Conservation (phyloP, 2,329 filamentous ascomycete species). For the Myriosclerotinia curreyana region DNA sequence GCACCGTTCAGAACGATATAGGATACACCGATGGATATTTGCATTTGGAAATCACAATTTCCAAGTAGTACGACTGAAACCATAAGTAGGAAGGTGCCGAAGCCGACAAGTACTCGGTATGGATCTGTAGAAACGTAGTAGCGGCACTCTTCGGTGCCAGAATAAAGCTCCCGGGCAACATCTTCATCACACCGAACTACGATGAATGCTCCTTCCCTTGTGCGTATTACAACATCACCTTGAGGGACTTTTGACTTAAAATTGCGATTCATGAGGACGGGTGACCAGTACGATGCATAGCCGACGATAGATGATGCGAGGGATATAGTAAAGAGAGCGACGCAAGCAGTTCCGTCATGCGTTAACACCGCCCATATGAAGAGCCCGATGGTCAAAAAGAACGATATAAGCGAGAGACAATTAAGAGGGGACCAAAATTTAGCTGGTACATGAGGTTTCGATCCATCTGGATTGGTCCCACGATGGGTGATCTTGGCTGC, state of each 20-base stretch:
- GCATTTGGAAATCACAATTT: slow-evolving; percentile 59
- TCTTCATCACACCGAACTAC: slow-evolving; percentile 57
- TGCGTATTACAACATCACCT: slow-evolving; percentile 61
- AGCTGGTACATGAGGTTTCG: slow-evolving; percentile 50
- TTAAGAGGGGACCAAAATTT: slow-evolving; percentile 52
- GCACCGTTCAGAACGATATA: slow-evolving; percentile 59
- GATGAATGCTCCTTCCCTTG: slow-evolving; percentile 58
- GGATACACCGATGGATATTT: slow-evolving; percentile 55
- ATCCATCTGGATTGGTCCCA: slow-evolving; percentile 34
- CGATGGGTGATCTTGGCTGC: slow-evolving; percentile 27
- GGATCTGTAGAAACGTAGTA: slow-evolving; percentile 49
- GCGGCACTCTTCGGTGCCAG: slow-evolving; percentile 57
- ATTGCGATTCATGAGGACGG: slow-evolving; percentile 51
- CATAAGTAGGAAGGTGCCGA: slow-evolving; percentile 61
- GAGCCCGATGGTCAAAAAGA: slow-evolving; percentile 48
- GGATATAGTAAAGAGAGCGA: slow-evolving; percentile 53
- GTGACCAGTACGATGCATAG: slow-evolving; percentile 56
- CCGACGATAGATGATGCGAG: slow-evolving; percentile 53
- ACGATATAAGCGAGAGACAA: slow-evolving; percentile 52
- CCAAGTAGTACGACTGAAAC: slow-evolving; percentile 58
- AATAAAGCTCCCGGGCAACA: slow-evolving; percentile 61
- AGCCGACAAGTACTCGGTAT: slow-evolving; percentile 54
- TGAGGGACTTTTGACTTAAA: slow-evolving; percentile 47
- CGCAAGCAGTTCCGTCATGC: slow-evolving; percentile 50
- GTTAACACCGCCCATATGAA: slow-evolving; percentile 45